Evolutionary conservation across 140 eudicot genomes (phyloP), one percentile per base, ranked within the genome.

Genomic region (Cichorium intybus): DNA sequence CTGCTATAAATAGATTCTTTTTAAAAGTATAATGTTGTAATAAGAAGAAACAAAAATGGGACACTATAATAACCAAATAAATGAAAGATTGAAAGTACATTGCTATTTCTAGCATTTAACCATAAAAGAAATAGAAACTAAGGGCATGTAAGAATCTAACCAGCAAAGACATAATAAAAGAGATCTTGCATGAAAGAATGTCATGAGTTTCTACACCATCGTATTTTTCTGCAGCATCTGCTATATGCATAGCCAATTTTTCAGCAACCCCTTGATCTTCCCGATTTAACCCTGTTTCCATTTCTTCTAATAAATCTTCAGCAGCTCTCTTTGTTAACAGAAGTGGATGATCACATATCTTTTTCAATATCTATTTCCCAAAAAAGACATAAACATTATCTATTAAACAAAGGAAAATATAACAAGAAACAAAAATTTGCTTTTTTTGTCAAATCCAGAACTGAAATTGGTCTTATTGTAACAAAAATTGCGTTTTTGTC

Each of bases 311-410:
- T 20, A 93, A 85, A 73, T 93, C 97, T 76, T 88, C 95, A 66
- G 97, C 99, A n/a, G 97, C 99, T 84, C 95, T 84, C 49, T 93
- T 93, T 58, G 99, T 93, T 67, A 86, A 66, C 20, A 93, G 82
- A 64, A 81, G 78, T 21, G 99, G 99, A 86, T 93, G 99, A 72
- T 93, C 97, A 74, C 97, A 93, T 69, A 93, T 93, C 81, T 93
- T 93, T 62, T 93, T 93, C 78, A 88, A 71, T 57, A 93, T 89
- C 99, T 93, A 80, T 15, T 51, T 34, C 48, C 50, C 39, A 60
- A 10, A n/a, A 34, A 52, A 73, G 16, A 41, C 66, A 73, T 21
- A 55, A 46, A 46, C 43, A 64, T 53, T 41, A 70, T 1, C 49
- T 43, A 3, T 1, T 5, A 4, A 15, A 4, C 0, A 43, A 14